Evolutionary conservation across 805 yeast species (phyloP).

Genomic region (Candida namnaoensis): DNA sequence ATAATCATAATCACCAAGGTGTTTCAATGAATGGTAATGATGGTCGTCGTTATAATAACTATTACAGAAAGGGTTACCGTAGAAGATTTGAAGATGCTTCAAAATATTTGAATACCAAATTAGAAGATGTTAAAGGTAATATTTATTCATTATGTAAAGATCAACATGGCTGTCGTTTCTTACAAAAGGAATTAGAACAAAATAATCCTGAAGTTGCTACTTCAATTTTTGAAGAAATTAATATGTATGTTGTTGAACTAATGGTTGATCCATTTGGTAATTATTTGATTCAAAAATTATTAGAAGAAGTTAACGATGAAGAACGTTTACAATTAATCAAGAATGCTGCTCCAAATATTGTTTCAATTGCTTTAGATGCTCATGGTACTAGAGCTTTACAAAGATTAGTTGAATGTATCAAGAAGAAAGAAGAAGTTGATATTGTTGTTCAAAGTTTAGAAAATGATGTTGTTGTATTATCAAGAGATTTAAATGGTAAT

Average conservation of each 20-base stretch:
- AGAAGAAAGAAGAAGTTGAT: constrained; percentile 61
- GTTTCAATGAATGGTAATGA: not conserved
- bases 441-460: constrained; percentile 52
- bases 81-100: constrained; percentile 53
- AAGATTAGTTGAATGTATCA: constrained; percentile 77
- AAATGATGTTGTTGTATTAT: constrained; percentile 68
- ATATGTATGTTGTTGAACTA: constrained; percentile 68
- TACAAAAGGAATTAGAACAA: constrained; percentile 78
- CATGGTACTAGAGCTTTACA: constrained; percentile 97
- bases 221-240: constrained; percentile 74
- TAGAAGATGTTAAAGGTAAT: constrained; percentile 63
- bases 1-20: constrained; percentile 3
- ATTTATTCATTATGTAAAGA: constrained; percentile 83
- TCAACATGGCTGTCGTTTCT: constrained; percentile 92
- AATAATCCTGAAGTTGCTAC: constrained; percentile 50
- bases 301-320: constrained; percentile 63
- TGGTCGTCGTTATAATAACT: constrained; percentile 11
- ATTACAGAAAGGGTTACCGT: constrained; percentile 12
- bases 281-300: constrained; percentile 81
- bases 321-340: constrained; percentile 65
- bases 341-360: constrained; percentile 65
- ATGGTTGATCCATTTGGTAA: constrained; percentile 98
- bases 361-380: constrained; percentile 79
- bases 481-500: constrained; percentile 90
- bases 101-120: constrained; percentile 55